Base-by-base conservation (phyloP, 2,329 filamentous ascomycete genomes). In the Orbilia oligospora region DNA sequence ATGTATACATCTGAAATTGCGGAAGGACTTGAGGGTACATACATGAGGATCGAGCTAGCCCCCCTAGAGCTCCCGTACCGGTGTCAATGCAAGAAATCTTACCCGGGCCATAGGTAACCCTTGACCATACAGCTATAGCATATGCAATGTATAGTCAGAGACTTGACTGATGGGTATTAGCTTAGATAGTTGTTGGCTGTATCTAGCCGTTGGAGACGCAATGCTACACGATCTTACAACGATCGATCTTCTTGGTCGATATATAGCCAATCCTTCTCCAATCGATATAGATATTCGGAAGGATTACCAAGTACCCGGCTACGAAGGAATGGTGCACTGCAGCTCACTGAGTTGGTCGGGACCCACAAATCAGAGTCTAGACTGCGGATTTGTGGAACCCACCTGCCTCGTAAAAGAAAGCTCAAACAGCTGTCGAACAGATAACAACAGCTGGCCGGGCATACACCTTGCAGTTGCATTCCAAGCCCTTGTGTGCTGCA, bases 341-440 rank as follows among this genome's bases (percentile, higher is more conserved):
- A 20, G 38, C 53, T 36, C 48, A 56, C 14, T 70, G 66, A 76
- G 55, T 68, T 67, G 73, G 73, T 67, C 58, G 8, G 33, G 27
- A 58, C 51, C 73, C 44, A 71, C 72, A 70, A 67, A 70, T 69
- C 67, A 36, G 51, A 56, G 65, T 71, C 73, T 71, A 77, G 73
- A 71, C 67, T 64, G 33, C 16, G 61, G 27, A 63, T 67, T 58
- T 65, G 55, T 76, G 71, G 65, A 65, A 69, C 71, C 55, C 65
- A 67, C 65, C 33, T 58, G 49, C 48, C 33, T 46, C 44, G 61
- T 65, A 49, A 49, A 64, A 49, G 49, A 48, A 56, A 53, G 46
- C 41, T 36, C 46, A 44, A 68, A 48, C 55, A 69, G 64, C 64
- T 76, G 56, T 69, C 65, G 38, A 68, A 66, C 63, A 66, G 55